Evolutionary conservation across 805 yeast species (phyloP), one percentile per base, ranked within the genome.

Genomic region (Lipomyces starkeyi): DNA sequence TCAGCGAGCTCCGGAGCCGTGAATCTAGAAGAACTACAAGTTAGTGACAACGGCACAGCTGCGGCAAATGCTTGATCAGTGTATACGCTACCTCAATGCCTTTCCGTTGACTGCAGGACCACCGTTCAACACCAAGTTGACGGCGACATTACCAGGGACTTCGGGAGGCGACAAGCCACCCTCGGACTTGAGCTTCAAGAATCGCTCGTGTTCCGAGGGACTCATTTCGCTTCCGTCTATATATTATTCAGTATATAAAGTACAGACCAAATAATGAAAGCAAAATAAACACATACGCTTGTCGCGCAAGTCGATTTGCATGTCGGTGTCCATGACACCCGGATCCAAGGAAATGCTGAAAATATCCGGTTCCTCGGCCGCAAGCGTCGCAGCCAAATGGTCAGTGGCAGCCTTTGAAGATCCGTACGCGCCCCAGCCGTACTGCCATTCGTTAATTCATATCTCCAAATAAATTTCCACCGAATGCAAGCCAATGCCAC

Each of bases 401-500:
- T 94, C 93, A 61, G 94, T 76, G 0, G 98, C 97, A 0, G 98
- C 97, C 78, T 94, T 94, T 6, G 97, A 88, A 3, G 93, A 81
- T 0, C 97, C 97, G 74, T 94, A 94, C 4, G 97, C 96, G 20
- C 90, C 89, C 98, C 98, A 94, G 0, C 92, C 95, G 70, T 82
- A 73, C 81, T 81, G 74, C 25, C 59, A 17, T n/a, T 43, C 8
- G 49, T 43, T 43, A 43, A 17, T n/a, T n/a, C 49, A n/a, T 13
- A 43, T 17, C 22, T n/a, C 43, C 29, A 52, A 20, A 43, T n/a
- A n/a, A n/a, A n/a, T n/a, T 40, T 5, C n/a, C 25, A 11, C 11
- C 11, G 2, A 17, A 72, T 72, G 60, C 9, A n/a, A n/a, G 22
- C 22, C 49, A 17, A n/a, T 7, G 7, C 49, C 49, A 40, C 73